Conservation (phyloP, 805 yeast genomes). For the Kodamaea leandrae region DNA sequence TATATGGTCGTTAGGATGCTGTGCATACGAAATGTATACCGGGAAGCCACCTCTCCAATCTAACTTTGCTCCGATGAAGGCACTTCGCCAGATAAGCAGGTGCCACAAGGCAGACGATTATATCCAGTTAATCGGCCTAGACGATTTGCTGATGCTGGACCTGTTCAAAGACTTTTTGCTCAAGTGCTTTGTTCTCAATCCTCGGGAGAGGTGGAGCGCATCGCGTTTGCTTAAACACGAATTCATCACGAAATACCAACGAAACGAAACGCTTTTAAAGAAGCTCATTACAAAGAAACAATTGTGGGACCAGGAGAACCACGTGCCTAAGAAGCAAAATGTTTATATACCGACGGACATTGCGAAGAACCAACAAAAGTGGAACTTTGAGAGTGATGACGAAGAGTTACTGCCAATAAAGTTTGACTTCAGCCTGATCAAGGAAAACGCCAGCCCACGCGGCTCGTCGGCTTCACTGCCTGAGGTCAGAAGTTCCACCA, state of each 20-base stretch:
- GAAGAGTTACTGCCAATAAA: constrained; percentile 17
- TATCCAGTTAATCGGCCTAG: constrained; percentile 25
- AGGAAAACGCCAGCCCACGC: constrained; percentile 17
- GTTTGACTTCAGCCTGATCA: constrained; percentile 39
- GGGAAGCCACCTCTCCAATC: constrained; percentile 69
- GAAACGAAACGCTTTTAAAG: constrained; percentile 19
- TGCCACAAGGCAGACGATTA: constrained; percentile 33
- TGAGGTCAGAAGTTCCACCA: neutral
- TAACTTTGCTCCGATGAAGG: constrained; percentile 42
- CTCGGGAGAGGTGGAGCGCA: constrained; percentile 32
- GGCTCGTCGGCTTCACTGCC: constrained; percentile 23
- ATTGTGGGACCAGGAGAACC: constrained; percentile 40
- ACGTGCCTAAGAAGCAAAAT: constrained; percentile 27
- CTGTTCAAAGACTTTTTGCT: constrained; percentile 30
- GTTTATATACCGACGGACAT: constrained; percentile 40
- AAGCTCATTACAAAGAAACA: constrained; percentile 34
- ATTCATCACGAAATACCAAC: constrained; percentile 24
- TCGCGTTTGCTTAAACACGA: constrained; percentile 31
- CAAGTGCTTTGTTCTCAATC: constrained; percentile 35
- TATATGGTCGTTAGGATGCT: constrained; percentile 78
- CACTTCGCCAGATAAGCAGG: constrained; percentile 36
- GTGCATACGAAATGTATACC: constrained; percentile 67
- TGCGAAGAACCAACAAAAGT: constrained; percentile 25
- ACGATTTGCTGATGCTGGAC: constrained; percentile 20
- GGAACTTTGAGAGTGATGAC: constrained; percentile 5